Base-by-base conservation (phyloP, 495 filamentous ascomycete genomes). In the Geoglossum glabrum region DNA sequence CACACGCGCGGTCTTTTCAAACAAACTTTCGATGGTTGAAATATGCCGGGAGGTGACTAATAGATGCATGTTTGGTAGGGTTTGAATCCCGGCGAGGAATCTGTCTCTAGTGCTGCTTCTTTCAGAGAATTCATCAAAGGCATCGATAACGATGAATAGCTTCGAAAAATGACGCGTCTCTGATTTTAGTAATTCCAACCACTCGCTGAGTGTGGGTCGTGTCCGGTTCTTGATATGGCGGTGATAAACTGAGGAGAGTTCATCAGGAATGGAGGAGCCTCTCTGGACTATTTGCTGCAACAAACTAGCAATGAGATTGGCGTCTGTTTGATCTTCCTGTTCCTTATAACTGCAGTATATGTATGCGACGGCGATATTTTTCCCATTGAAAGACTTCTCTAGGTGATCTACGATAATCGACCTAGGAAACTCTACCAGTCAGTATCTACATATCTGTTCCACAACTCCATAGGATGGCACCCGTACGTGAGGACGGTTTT, bases 1-100 rank as follows among this genome's bases (percentile, higher is more conserved):
- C 4, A 69, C 23, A 17, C n/a, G 54, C 19, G 58, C 10, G 13
- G 40, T 31, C 0, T 40, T 55, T 30, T 63, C 11, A n/a, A 69
- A 62, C 30, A 33, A 27, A n/a, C 57, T 43, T 45, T 45, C 25
- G 10, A 64, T 63, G 0, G 61, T 52, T 2, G 50, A 61, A 27
- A 61, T 66, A 28, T 43, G 52, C 43, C 70, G 58, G 19, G 70
- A 70, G 1, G 68, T 70, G 10, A 65, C 63, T 1, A 70, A 55
- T 1, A 71, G 8, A 27, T 56, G 61, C 1, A 60, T 21, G 3
- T 36, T 49, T 8, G 36, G 23, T 9, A 68, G 40, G 0, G 28
- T 55, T 28, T 52, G 56, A 3, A 66, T 8, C 28, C 59, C 43
- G 2, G 47, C 1, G 15, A 69, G 49, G 15, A 66, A 54, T 23